These are phyloP conservation scores for Thelephora terrestris DNA, from an alignment of 1,284 basidiomycete species.

Conservation along the genomic window DNA sequence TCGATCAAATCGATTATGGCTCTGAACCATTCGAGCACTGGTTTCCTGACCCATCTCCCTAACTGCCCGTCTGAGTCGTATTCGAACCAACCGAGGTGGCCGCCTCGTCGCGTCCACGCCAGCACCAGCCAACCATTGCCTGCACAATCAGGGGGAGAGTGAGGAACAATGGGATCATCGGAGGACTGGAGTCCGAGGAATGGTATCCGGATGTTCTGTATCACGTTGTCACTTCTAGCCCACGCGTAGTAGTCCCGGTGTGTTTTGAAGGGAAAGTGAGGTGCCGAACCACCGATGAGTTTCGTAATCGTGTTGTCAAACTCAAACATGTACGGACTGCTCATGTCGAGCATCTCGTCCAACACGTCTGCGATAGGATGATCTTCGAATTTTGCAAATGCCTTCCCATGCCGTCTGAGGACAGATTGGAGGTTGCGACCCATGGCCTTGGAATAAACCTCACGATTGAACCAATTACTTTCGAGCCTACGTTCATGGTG, in stretches of 20 bases:
- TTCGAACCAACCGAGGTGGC: slow-evolving; percentile 95
- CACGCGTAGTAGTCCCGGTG: slow-evolving; percentile 79
- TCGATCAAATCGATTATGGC: slow-evolving; percentile 46
- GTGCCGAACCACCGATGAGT: slow-evolving; percentile 68
- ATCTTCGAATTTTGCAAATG: slow-evolving; percentile 40
- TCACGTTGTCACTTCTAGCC: slow-evolving; percentile 45
- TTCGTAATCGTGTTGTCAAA: slow-evolving; percentile 67
- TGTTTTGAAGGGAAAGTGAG: slow-evolving; percentile 70
- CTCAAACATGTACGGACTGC: slow-evolving; percentile 42
- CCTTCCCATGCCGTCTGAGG: slow-evolving; percentile 48
- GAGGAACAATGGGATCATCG: slow-evolving; percentile 83
- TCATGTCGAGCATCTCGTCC: slow-evolving; percentile 33
- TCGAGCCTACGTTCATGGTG: slow-evolving; percentile 39
- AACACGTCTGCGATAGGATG: slow-evolving; percentile 41
- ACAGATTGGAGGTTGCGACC: slow-evolving; percentile 67
- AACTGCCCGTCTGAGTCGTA: slow-evolving; percentile 34
- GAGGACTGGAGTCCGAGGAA: slow-evolving; percentile 80
- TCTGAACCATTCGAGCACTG: slow-evolving; percentile 68
- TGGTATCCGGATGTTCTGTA: slow-evolving; percentile 54
- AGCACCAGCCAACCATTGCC: slow-evolving; percentile 60
- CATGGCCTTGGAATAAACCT: slow-evolving; percentile 80
- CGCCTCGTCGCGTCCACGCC: slow-evolving; percentile 71
- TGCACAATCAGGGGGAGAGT: slow-evolving; percentile 48
- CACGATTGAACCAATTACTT: slow-evolving; percentile 50
- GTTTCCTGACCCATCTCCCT: slow-evolving; percentile 61